Conservation (phyloP, 208 protist species). For the Acanthamoeba culbertsoni region DNA sequence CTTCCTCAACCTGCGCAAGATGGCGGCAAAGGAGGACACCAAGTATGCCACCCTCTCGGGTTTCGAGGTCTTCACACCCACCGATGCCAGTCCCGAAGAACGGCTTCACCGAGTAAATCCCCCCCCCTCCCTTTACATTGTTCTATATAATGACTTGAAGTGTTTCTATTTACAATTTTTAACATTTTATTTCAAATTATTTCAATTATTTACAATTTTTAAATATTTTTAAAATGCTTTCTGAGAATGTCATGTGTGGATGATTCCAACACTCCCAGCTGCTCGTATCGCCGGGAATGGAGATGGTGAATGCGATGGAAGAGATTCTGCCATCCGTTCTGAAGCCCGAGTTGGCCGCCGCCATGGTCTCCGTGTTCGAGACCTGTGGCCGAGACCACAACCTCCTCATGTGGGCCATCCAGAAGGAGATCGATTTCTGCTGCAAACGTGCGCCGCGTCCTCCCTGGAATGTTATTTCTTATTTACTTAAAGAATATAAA, state of each 20-base stretch:
- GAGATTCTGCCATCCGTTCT: slow-evolving; percentile 4
- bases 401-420: slow-evolving; percentile 21
- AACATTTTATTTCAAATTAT: too few species aligned
- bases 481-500: not conserved
- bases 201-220: too few species aligned
- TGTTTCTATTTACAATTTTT: too few species aligned
- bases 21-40: not conserved
- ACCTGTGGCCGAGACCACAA: not conserved
- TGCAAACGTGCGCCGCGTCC: not conserved
- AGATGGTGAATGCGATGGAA: not conserved
- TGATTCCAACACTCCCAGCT: not conserved
- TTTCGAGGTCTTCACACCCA: not conserved
- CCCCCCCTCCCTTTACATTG: not conserved
- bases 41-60: not conserved
- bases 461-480: not conserved
- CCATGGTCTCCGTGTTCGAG: not conserved
- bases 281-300: slow-evolving; percentile 6
- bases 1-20: slow-evolving; percentile 18
- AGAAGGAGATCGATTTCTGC: slow-evolving; percentile 35
- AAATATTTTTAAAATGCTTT: not conserved
- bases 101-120: not conserved
- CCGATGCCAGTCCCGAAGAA: not conserved
- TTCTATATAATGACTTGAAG: too few species aligned
- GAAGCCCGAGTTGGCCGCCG: not conserved
- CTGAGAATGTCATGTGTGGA: not conserved